Evolutionary conservation across 2,329 filamentous ascomycete species (phyloP), one percentile per base, ranked within the genome.

Genomic region (Fusarium sp.): DNA sequence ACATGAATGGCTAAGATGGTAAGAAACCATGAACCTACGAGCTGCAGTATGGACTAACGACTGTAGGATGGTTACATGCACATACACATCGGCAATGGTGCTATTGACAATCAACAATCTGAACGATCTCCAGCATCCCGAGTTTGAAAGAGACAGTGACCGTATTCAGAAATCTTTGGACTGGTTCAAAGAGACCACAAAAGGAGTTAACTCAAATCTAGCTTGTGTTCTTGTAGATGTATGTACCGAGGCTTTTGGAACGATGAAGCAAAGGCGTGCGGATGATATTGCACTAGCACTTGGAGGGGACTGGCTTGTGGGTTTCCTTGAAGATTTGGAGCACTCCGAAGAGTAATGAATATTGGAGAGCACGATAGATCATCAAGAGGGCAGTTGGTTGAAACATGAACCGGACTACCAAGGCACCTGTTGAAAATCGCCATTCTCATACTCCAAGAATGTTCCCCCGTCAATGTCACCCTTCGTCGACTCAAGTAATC

Each of bases 381-480:
- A n/a, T n/a, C 9, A n/a, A 37, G 17, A 10, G n/a, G 2, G 4
- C 19, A n/a, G n/a, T n/a, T 37, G 17, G 35, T 10, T 8, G 6
- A n/a, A n/a, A 9, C 8, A 19, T 37, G 4, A 19, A 27, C 25
- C 8, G 5, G 3, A 3, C 20, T 39, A 64, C 59, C 59, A 64
- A 13, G 61, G 37, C 4, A 64, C 43, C 22, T 59, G 46, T 9
- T 40, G 30, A 10, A 64, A 64, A 2, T 3, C 6, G 2, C 25
- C 20, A 4, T 35, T 14, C 17, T 64, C 52, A 20, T 47, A 59
- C 14, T 64, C 52, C 59, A 59, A 64, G 30, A 64, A 64, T 0
- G 61, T 48, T 1, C 61, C 61, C 3, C 52, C 14, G 22, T 48
- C 30, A 7, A 47, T 17, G 1, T 40, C n/a, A 1, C 17, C 52